Conservation (phyloP, 2,329 filamentous ascomycete genomes). For the Fusarium sp. region DNA sequence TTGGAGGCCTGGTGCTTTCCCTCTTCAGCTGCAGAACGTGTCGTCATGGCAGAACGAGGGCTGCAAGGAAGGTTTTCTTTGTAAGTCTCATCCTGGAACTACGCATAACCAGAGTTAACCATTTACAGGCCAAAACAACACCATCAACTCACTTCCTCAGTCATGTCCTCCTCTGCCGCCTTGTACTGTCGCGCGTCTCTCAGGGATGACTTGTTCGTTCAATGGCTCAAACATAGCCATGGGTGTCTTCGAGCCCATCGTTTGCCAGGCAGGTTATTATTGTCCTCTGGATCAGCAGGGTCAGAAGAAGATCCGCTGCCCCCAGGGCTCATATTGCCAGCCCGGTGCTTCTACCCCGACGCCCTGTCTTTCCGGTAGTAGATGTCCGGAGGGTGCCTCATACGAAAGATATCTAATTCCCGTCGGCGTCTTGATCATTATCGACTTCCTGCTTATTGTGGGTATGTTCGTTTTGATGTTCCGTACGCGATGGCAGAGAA, state of each 20-base stretch:
- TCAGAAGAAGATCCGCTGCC: slow-evolving; percentile 59
- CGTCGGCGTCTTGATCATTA: slow-evolving; percentile 56
- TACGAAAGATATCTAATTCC: slow-evolving; percentile 61
- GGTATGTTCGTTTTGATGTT: slow-evolving; percentile 45
- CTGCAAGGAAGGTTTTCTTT: slow-evolving; percentile 59
- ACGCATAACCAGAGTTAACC: background rate
- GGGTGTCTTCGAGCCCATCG: slow-evolving; percentile 64
- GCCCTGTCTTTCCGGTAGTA: slow-evolving; percentile 61
- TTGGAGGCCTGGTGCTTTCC: slow-evolving; percentile 56
- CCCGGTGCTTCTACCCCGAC: slow-evolving; percentile 62
- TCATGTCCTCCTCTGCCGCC: slow-evolving; percentile 57
- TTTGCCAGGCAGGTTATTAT: slow-evolving; percentile 64
- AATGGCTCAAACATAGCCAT: slow-evolving; percentile 56
- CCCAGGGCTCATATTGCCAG: slow-evolving; percentile 64
- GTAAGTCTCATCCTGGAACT: slow-evolving; percentile 48
- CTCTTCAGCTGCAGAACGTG: slow-evolving; percentile 57
- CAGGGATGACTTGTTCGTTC: slow-evolving; percentile 52
- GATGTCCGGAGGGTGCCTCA: slow-evolving; percentile 60
- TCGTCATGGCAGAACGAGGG: slow-evolving; percentile 55
- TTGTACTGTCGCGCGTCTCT: slow-evolving; percentile 56
- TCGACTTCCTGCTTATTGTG: slow-evolving; percentile 59
- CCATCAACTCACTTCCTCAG: slow-evolving; percentile 61
- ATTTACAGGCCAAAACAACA: slow-evolving; percentile 58
- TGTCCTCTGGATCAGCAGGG: slow-evolving; percentile 58
- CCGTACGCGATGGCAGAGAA: slow-evolving; percentile 33